Evolutionary conservation across 345 rosid species (phyloP), one percentile per base, ranked within the genome.

Genomic region (Moringa oleifera): DNA sequence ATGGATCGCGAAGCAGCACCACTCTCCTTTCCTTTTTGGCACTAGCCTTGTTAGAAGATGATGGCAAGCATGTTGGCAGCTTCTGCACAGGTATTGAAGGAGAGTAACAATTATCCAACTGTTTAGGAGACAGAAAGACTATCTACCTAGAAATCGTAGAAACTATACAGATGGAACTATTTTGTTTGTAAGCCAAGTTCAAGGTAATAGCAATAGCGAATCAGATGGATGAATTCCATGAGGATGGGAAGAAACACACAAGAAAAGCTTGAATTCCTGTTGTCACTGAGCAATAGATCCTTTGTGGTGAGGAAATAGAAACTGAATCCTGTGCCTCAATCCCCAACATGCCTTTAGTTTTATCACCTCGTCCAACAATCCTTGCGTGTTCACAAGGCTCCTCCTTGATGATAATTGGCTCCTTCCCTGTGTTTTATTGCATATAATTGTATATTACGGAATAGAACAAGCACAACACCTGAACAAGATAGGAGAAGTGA

Each of bases 1-100:
- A 41, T 23, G 82, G 76, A 59, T 73, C 82, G 55, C 47, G 31
- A 12, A 77, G 80, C 50, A 58, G 18, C 62, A 81, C 72, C 12
- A 73, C 52, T 52, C 47, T 70, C 47, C 52, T 62, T 52, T 54
- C 66, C 41, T 7, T 62, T 15, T 11, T 17, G 16, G 33, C 25
- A 2, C 33, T 8, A 25, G 64, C 18, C 41, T 36, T 61, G 17
- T 7, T 7, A 41, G 53, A 57, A 16, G 61, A 17, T 23, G 22
- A 10, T 24, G 82, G 74, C 52, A 74, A 72, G 25, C 57, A 21
- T 19, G 57, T 58, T 15, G 73, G 67, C 68, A 78, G 37, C 67
- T 62, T 77, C 82, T 75, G 72, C 56, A 41, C 1, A 0, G n/a
- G 23, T 21, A 21, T 31, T 20, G 33, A 10, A 22, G 20, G 23